Percentiles rank a stretch among this genome's conserved stretches.
These are phyloP conservation scores for Saksenaea vasiformis DNA, from an alignment of 371 early-diverging fungal genomes.

Conservation along the genomic window DNA sequence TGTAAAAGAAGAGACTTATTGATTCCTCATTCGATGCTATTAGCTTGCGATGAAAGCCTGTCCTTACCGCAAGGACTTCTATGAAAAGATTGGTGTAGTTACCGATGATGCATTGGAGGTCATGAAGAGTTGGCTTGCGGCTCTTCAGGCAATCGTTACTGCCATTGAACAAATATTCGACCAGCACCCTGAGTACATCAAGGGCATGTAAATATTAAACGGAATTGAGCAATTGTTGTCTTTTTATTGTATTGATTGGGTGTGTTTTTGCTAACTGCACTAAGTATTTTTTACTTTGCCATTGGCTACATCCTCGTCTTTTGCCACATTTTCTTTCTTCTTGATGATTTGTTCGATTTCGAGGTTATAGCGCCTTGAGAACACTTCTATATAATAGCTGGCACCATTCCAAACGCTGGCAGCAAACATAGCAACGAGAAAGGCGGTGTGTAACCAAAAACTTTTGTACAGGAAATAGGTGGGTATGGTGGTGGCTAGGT, in stretches of 20 bases:
- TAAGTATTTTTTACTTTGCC: neutral
- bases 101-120: slow-evolving; percentile 51
- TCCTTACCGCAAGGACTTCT: slow-evolving; percentile 89
- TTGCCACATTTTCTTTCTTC: slow-evolving; percentile 15
- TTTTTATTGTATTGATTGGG: too few species aligned
- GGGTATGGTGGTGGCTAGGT: slow-evolving; percentile 49
- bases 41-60: slow-evolving; percentile 94
- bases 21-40: neutral
- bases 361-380: slow-evolving; percentile 59
- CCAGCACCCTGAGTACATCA: slow-evolving; percentile 43
- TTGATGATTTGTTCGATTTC: slow-evolving; percentile 48
- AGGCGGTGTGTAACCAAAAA: slow-evolving; percentile 59
- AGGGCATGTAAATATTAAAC: slow-evolving; percentile 49
- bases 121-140: slow-evolving; percentile 72
- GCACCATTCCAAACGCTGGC: slow-evolving; percentile 75
- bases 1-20: neutral
- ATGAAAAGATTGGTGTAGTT: slow-evolving; percentile 77
- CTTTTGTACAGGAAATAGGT: slow-evolving; percentile 46
- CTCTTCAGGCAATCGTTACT: slow-evolving; percentile 67
- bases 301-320: slow-evolving; percentile 8
- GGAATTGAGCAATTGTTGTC: neutral
- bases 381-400: slow-evolving; percentile 75
- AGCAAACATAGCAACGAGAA: slow-evolving; percentile 57
- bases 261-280: too few species aligned
- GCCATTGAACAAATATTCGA: slow-evolving; percentile 28